Evolutionary conservation across 169 alveolate genomes (phyloP), one percentile per base, ranked within the genome.

Genomic region (Plasmodium chabaudi): DNA sequence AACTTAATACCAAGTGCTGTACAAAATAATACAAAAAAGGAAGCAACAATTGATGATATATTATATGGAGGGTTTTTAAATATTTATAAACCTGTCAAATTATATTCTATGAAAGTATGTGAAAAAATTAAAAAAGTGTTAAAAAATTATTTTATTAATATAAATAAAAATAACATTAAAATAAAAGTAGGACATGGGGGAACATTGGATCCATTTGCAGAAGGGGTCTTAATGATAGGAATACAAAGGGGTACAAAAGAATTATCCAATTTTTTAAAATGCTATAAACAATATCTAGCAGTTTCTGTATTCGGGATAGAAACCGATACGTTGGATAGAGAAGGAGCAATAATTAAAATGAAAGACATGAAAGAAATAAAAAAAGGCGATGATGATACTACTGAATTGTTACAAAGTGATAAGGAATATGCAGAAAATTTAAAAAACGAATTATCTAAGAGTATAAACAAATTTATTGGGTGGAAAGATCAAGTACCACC

Each of bases 141-240:
- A 27, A 61, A 23, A 56, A 46, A 77, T 0, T 69, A 77, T 44
- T 77, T 77, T 57, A 23, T 17, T n/a, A 21, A 5, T 1, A 6
- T 77, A n/a, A 23, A 44, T 68, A 6, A 51, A 51, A 53, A 27
- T 42, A 87, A 86, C 1, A 84, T 91, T 5, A 87, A 90, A 15
- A 65, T 92, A 9, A 88, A 74, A 47, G 96, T 93, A 49, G 96
- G 96, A n/a, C 96, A 93, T 69, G 96, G 96, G 44, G 96, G 96
- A 5, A 93, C 95, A 9, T 91, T 93, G 42, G 96, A 93, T 61
- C 91, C 73, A 49, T 79, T 87, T 70, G 94, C 96, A 39, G 94
- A 93, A 63, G 94, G 94, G 17, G 95, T 93, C 5, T 65, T 93
- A 72, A 93, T 94, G 1, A 68, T 93, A 25, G 96, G 96, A 23